Conservation (phyloP, 768 basidiomycete species). For the Naganishia antarctica region DNA sequence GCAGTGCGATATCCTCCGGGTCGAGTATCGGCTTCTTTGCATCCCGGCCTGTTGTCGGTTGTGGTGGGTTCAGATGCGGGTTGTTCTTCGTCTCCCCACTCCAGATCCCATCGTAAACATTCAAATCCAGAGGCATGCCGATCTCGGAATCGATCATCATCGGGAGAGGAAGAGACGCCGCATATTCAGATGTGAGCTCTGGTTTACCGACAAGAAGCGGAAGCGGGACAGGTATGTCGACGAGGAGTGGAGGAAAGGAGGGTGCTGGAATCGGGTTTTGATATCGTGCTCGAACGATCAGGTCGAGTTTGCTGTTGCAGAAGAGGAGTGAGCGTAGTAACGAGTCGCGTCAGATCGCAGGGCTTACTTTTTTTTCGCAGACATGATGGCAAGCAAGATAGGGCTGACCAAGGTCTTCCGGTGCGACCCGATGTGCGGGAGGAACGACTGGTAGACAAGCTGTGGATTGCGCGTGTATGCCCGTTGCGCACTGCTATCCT, state of each 20-base stretch:
- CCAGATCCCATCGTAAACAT: constrained; percentile 76
- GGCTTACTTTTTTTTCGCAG: constrained; percentile 21
- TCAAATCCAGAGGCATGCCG: constrained; percentile 90
- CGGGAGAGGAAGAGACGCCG: constrained; percentile 74
- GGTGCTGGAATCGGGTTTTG: constrained; percentile 90
- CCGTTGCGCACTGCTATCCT: no score
- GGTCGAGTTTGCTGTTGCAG: constrained; percentile 67
- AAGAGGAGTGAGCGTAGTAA: not conserved
- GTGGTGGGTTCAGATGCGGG: constrained; percentile 61
- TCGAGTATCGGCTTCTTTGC: constrained; percentile 48
- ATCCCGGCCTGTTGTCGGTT: constrained; percentile 61
- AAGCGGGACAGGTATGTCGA: constrained; percentile 85
- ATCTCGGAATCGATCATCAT: constrained; percentile 97
- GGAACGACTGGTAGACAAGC: no score
- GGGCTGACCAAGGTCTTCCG: no score
- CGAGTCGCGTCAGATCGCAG: no score
- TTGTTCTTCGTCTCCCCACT: constrained; percentile 60
- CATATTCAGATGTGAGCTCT: constrained; percentile 74
- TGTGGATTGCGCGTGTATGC: no score
- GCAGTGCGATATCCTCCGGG: constrained; percentile 53
- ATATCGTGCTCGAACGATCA: constrained; percentile 88
- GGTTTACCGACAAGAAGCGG: constrained; percentile 73
- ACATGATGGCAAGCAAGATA: no score
- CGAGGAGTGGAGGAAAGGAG: constrained; percentile 91
- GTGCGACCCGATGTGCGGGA: no score